phyloP scores from a whole-genome alignment of 148 eudicot genomes.

The Chenopodium formosanum region DNA sequence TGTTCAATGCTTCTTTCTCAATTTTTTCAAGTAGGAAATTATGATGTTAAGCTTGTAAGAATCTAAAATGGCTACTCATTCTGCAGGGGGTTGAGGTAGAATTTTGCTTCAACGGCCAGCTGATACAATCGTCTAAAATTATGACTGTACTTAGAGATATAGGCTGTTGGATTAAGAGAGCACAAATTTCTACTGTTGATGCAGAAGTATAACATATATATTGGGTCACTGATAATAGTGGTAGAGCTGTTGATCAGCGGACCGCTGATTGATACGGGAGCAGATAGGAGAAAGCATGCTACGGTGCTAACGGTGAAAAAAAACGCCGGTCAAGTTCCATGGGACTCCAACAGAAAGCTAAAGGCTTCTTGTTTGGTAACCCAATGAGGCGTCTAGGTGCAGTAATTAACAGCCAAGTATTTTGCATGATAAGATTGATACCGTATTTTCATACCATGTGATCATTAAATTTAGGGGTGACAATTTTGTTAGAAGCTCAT shows the following conservation, averaged over 20 bases:
- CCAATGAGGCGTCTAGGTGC: background rate
- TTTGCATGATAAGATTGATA: background rate
- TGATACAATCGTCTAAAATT: constrained; percentile 54
- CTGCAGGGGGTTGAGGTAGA: constrained; percentile 65
- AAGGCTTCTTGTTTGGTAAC: background rate
- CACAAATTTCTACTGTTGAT: constrained; percentile 48
- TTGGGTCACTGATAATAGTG: constrained; percentile 39
- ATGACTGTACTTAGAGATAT: constrained; percentile 56
- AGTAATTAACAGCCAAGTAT: background rate
- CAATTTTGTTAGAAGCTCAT: background rate
- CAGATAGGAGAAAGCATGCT: background rate
- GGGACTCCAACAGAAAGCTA: background rate
- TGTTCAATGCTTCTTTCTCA: background rate
- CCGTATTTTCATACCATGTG: no score
- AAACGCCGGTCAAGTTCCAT: background rate
- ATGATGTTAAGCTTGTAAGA: background rate
- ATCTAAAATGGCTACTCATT: background rate
- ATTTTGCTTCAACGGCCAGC: constrained; percentile 50
- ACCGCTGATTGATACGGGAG: constrained; percentile 30
- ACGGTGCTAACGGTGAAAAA: background rate
- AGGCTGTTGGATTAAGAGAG: constrained; percentile 51
- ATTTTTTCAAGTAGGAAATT: background rate
- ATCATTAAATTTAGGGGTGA: background rate
- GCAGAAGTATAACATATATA: background rate
- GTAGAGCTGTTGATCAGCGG: constrained; percentile 41